These are phyloP conservation scores for Diversispora eburnea DNA, from an alignment of 192 early-diverging fungal genomes.

Conservation along the genomic window DNA sequence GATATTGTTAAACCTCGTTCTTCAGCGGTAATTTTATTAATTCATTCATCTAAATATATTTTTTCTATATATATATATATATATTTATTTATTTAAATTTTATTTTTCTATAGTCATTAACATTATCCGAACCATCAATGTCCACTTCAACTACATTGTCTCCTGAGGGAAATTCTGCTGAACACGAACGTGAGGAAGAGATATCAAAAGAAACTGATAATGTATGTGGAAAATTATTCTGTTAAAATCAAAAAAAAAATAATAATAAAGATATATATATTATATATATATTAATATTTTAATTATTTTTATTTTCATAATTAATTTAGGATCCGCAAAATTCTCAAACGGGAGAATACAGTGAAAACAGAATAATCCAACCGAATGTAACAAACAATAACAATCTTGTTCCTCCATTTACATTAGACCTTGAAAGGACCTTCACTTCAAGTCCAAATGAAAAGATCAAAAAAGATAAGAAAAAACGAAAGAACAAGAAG, in stretches of 20 bases:
- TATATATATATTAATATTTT: not conserved
- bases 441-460: not conserved
- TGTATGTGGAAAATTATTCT: not conserved
- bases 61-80: not conserved
- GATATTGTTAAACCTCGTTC: not conserved
- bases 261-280: too few relatives aligned
- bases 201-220: not conserved
- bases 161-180: not conserved
- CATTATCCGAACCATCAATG: not conserved
- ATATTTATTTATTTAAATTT: not conserved
- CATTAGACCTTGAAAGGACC: conserved; percentile 4
- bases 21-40: not conserved
- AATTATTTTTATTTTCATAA: not conserved
- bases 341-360: not conserved
- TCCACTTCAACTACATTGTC: not conserved
- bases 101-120: not conserved
- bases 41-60: not conserved
- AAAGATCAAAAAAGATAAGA: conserved; percentile 16
- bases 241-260: not conserved
- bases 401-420: not conserved
- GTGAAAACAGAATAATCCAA: not conserved
- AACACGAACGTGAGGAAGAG: not conserved
- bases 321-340: not conserved
- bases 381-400: too few relatives aligned
- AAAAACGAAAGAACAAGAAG: conserved; percentile 10